phyloP scores from a whole-genome alignment of 2,329 filamentous ascomycete species.

The Blumeria hordei region DNA sequence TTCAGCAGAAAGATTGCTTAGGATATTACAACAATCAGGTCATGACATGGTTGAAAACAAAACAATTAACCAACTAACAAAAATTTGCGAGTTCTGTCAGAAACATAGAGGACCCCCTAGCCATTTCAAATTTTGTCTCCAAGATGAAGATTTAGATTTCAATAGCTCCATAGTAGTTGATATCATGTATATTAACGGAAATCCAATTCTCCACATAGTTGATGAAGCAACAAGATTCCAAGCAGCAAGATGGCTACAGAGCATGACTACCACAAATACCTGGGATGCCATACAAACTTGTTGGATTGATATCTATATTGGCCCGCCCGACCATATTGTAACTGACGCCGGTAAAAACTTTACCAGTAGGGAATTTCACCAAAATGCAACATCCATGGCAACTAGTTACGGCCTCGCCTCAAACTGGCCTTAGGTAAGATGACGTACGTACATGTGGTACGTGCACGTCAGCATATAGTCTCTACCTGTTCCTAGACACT shows the following conservation, averaged over 20 bases:
- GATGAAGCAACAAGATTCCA: not conserved
- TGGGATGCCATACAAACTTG: not conserved
- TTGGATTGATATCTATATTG: not conserved
- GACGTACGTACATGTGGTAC: too few relatives aligned
- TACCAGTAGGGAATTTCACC: not conserved
- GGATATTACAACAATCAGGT: not conserved
- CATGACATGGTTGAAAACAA: not conserved
- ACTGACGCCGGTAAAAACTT: not conserved
- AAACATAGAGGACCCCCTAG: not conserved
- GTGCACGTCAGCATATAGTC: too few relatives aligned
- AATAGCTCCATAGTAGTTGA: not conserved
- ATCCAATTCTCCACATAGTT: slow-evolving; percentile 1
- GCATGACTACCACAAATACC: not conserved
- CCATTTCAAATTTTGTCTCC: not conserved
- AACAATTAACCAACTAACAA: not conserved
- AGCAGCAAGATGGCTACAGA: not conserved
- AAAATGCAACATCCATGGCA: not conserved
- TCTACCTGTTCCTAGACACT: too few relatives aligned
- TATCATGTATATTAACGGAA: not conserved
- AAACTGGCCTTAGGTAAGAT: too few relatives aligned
- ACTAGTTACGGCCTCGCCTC: too few relatives aligned
- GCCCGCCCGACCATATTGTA: not conserved
- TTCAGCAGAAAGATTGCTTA: not conserved
- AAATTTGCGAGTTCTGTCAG: not conserved
- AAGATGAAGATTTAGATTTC: not conserved